Base-by-base conservation (phyloP, 169 alveolate species). In the Theileria orientalis region DNA sequence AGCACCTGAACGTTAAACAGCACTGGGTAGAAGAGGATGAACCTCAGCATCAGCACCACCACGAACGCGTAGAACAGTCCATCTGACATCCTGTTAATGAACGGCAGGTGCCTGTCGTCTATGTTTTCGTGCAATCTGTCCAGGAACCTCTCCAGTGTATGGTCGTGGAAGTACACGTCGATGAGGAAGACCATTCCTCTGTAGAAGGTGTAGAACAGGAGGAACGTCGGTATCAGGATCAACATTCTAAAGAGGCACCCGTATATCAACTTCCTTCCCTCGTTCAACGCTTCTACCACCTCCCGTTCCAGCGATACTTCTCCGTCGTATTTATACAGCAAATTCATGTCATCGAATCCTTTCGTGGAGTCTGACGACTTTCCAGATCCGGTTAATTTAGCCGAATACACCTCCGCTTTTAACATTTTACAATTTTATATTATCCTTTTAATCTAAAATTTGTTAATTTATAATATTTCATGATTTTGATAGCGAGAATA, bases 181-280 rank as follows among this genome's bases (percentile, higher is more conserved):
- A 13, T 54, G 8, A 54, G 27, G 33, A 23, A 54, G 11, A 54
- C n/a, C 63, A 54, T 54, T 54, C 41, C 63, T 54, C 63, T 54
- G 63, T 23, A 54, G 63, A 54, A 54, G n/a, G 11, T 8, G 33
- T 25, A 54, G n/a, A 54, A 54, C 13, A 54, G 2, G 19, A 54
- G 2, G 63, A 54, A 54, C 27, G 42, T 25, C 9, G n/a, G 8
- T 13, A 54, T 13, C 33, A 33, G n/a, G 5, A 54, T 1, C 16
- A 54, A 27, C 8, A 54, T 23, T 8, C 63, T 54, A 27, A 25
- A 27, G 3, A 27, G 33, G 9, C 11, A 54, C n/a, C 63, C 63
- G 63, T 13, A 21, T n/a, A 54, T 25, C 19, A 54, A 25, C 13
- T 27, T 25, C 33, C 33, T 54, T n/a, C 30, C 27, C n/a, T 54